A percentile compares a stretch with the other conserved stretches of the same genome.
Conservation (phyloP, 805 yeast genomes). For the Ogataea thermomethanolica region DNA sequence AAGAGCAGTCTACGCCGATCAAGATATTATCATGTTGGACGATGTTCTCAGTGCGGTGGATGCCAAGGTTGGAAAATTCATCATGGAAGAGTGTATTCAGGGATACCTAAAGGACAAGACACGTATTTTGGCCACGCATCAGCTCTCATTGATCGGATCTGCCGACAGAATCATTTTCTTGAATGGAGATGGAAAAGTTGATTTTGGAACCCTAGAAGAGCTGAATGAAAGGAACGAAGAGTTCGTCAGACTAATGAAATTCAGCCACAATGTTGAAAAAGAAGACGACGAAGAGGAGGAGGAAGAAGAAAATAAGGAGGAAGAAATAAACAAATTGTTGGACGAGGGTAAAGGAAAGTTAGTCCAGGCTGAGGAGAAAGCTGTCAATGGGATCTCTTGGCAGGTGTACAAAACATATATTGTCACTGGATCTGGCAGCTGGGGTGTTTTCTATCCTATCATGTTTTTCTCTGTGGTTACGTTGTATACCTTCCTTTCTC, state of each 20-base stretch:
- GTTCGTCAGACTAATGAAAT: slow-evolving; percentile 52
- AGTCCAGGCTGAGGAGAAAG: slow-evolving; percentile 31
- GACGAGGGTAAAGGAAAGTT: slow-evolving; percentile 30
- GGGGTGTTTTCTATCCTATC: slow-evolving; percentile 30
- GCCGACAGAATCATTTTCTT: slow-evolving; percentile 70
- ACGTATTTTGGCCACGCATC: slow-evolving; percentile 78
- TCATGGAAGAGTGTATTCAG: slow-evolving; percentile 63
- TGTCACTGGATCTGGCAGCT: slow-evolving; percentile 57
- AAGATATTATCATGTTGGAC: slow-evolving; percentile 64
- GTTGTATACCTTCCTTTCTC: slow-evolving; percentile 45
- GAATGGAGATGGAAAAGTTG: slow-evolving; percentile 57
- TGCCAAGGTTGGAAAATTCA: slow-evolving; percentile 78
- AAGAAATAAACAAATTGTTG: slow-evolving; percentile 37
- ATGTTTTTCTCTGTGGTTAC: slow-evolving; percentile 18
- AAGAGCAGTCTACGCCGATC: slow-evolving; percentile 68
- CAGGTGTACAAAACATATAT: slow-evolving; percentile 50
- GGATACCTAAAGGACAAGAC: slow-evolving; percentile 57
- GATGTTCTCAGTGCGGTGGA: slow-evolving; percentile 82
- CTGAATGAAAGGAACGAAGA: slow-evolving; percentile 41
- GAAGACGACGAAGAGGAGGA: slow-evolving; percentile 17
- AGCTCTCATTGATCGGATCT: slow-evolving; percentile 59
- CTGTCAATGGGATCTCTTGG: slow-evolving; percentile 37
- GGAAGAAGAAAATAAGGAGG: slow-evolving; percentile 24
- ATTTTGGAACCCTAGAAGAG: slow-evolving; percentile 58
- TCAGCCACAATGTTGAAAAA: slow-evolving; percentile 15